Evolutionary conservation across 176 grass and related monocot species (phyloP), one percentile per base, ranked within the genome.

Genomic region (Canna indica): DNA sequence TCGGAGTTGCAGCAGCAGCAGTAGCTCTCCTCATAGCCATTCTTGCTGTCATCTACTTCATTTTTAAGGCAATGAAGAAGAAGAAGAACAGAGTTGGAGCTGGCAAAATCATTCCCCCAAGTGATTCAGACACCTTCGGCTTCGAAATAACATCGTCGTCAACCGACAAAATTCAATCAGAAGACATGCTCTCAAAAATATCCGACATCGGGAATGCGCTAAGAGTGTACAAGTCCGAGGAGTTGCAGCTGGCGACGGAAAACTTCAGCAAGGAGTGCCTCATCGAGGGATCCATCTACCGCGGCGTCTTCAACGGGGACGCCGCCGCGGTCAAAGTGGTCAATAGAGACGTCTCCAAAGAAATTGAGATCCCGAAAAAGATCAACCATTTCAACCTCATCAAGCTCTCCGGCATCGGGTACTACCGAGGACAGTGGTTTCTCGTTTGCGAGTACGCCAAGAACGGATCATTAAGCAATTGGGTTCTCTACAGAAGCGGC

Each of bases 341-440:
- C 1, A 80, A 82, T 52, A 28, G 76, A 12, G 76, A 96, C 36
- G 74, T 88, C 36, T 72, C 72, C 16, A 18, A 17, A 27, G 85
- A 88, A 77, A 61, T 96, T 13, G 76, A 71, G 45, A 73, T 90
- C 41, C 79, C 80, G 70, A 81, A 84, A 36, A 74, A 75, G 72
- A 73, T 91, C 64, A 87, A 84, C 73, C 91, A 96, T 78, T 79
- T 86, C 22, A 96, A 91, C 72, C 75, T 96, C 12, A 68, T 88
- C 59, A 58, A 82, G 17, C 78, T 96, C 33, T 70, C 76, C 18
- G 85, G 88, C 68, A 30, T 96, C 45, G 75, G 84, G 42, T 85
- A 75, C 75, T 79, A 88, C 53, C 26, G 60, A 30, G 83, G 83
- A 3, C 81, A 69, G 64, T 91, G 83, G 91, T 96, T 84, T 59